Conservation (phyloP, 192 early-diverging fungal genomes). For the Funneliformis mosseae region DNA sequence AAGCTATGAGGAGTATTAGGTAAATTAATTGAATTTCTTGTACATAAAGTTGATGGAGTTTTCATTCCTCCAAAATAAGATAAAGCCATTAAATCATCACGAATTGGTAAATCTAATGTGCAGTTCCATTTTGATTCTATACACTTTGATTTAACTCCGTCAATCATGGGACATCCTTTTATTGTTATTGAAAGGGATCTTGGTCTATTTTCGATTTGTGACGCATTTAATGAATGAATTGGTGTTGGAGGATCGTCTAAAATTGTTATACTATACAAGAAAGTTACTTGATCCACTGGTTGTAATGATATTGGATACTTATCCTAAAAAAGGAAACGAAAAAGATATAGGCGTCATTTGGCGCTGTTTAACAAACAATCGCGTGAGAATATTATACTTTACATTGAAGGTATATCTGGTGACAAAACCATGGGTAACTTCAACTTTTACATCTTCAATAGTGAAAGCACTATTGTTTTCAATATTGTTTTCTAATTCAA, state of each 20-base stretch:
- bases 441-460: conserved; percentile 50
- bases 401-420: conserved; percentile 35
- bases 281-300: conserved; percentile 55
- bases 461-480: conserved; percentile 51
- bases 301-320: conserved; percentile 50
- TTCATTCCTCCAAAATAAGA: no score
- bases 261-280: conserved; percentile 56
- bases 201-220: conserved; percentile 34
- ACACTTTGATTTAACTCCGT: conserved; percentile 43
- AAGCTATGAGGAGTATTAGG: no score
- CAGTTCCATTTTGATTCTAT: conserved; percentile 64
- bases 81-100: conserved; percentile 24
- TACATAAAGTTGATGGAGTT: background rate
- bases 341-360: background rate
- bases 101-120: conserved; percentile 52
- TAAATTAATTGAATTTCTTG: background rate
- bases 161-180: conserved; percentile 51
- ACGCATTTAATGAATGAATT: background rate
- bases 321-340: conserved; percentile 15
- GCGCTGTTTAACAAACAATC: background rate
- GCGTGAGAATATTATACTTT: background rate
- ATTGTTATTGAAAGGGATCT: conserved; percentile 53
- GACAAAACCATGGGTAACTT: conserved; percentile 56
- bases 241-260: conserved; percentile 48
- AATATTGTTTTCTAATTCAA: conserved; percentile 59